phyloP scores from a whole-genome alignment of 345 rosid species.

The Lepidium didymum region DNA sequence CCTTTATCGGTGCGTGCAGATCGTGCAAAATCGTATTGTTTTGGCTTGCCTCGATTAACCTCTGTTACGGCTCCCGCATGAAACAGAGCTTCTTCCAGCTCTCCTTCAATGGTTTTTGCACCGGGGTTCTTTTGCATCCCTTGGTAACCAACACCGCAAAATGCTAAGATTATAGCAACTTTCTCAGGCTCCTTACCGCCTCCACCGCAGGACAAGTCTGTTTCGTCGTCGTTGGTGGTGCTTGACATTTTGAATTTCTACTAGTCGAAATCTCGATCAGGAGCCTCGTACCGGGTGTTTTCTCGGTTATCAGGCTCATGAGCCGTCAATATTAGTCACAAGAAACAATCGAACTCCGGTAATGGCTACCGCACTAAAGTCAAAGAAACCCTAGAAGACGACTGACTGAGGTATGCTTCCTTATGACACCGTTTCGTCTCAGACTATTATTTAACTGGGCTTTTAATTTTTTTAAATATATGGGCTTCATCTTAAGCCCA shows the following conservation, averaged over 20 bases:
- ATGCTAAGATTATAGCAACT: slow-evolving; percentile 79
- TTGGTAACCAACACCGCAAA: slow-evolving; percentile 92
- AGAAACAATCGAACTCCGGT: not conserved
- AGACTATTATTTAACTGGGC: not conserved
- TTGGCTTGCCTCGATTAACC: slow-evolving; percentile 55
- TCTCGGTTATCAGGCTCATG: not conserved
- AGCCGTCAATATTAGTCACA: slow-evolving; percentile 6
- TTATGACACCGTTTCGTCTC: not conserved
- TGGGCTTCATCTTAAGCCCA: slow-evolving; percentile 3
- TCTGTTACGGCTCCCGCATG: slow-evolving; percentile 70
- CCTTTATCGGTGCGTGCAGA: slow-evolving; percentile 93
- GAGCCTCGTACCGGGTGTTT: slow-evolving; percentile 29
- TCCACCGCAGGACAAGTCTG: slow-evolving; percentile 5
- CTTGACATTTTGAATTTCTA: slow-evolving; percentile 55
- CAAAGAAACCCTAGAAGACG: slow-evolving; percentile 18
- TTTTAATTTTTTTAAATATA: not conserved
- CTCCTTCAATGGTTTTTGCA: slow-evolving; percentile 94
- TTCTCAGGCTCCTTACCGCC: slow-evolving; percentile 22
- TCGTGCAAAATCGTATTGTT: slow-evolving; percentile 71
- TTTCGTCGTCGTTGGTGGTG: slow-evolving; percentile 33
- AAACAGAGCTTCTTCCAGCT: slow-evolving; percentile 84
- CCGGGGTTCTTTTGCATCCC: slow-evolving; percentile 97
- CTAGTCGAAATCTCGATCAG: slow-evolving; percentile 31
- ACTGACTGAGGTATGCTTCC: not conserved
- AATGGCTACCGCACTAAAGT: not conserved